Percentiles rank a stretch among this genome's conserved stretches.
Conservation (phyloP, 148 eudicot species). For the Persicaria maculosa region DNA sequence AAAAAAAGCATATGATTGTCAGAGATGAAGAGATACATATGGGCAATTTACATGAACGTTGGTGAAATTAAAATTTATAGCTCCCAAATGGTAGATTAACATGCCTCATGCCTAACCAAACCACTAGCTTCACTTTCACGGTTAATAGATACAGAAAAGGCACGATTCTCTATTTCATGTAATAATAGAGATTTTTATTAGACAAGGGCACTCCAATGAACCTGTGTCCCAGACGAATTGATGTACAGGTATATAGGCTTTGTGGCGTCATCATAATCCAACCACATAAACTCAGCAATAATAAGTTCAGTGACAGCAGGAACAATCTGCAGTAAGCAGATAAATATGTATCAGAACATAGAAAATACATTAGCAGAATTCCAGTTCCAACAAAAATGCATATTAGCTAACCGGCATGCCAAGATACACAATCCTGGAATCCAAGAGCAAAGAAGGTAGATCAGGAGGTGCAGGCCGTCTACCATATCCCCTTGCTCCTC, state of each 20-base stretch:
- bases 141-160: not conserved
- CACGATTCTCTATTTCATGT: not conserved
- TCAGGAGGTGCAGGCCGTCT: conserved; percentile 84
- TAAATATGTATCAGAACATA: conserved; percentile 7
- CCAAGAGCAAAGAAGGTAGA: conserved; percentile 70
- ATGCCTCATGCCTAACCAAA: not conserved
- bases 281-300: conserved; percentile 81
- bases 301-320: conserved; percentile 83
- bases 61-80: not conserved
- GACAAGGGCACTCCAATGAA: conserved; percentile 14
- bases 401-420: conserved; percentile 71
- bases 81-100: not conserved
- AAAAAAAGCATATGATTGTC: not conserved
- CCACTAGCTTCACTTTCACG: not conserved
- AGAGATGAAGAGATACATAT: not conserved
- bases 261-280: conserved; percentile 59
- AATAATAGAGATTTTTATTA: not conserved
- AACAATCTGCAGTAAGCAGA: conserved; percentile 55
- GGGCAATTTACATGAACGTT: not conserved
- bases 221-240: conserved; percentile 82
- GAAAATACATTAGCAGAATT: not conserved
- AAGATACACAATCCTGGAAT: conserved; percentile 67
- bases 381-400: not conserved
- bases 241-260: conserved; percentile 87
- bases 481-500: conserved; percentile 55